Percentiles rank a stretch among this genome's conserved stretches.
Conservation (phyloP, 2,329 filamentous ascomycete genomes). For the Aspergillus fructus region DNA sequence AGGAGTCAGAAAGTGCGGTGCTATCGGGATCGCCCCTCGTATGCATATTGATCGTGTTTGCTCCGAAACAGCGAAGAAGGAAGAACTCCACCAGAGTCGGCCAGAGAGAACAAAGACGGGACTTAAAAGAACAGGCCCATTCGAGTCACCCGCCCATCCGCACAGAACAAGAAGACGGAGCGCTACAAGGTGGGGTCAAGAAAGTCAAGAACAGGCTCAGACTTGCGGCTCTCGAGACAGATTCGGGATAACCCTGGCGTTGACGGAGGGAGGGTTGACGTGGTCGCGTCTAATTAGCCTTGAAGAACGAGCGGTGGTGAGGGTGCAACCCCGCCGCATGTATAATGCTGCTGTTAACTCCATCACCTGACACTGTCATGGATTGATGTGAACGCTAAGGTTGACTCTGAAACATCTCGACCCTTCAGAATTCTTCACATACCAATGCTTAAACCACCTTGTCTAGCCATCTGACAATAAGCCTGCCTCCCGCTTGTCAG, state of each 20-base stretch:
- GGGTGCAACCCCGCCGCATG: slow-evolving; percentile 11
- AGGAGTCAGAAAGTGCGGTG: slow-evolving; percentile 14
- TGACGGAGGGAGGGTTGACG: slow-evolving; percentile 25
- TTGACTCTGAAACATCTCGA: not conserved
- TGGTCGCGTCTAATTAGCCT: slow-evolving; percentile 28
- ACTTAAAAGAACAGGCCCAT: slow-evolving; percentile 3
- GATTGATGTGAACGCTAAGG: not conserved
- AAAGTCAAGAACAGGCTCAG: not conserved
- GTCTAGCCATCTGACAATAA: not conserved
- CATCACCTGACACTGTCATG: slow-evolving; percentile 5
- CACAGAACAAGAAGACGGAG: slow-evolving; percentile 11
- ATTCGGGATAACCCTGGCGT: slow-evolving; percentile 8
- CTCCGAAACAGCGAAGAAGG: slow-evolving; percentile 4
- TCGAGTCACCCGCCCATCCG: slow-evolving; percentile 7
- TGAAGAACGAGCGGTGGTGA: slow-evolving; percentile 4
- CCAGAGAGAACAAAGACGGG: not conserved
- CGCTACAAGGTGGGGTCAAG: slow-evolving; percentile 17
- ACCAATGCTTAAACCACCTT: too few relatives aligned
- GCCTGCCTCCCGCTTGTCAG: not conserved
- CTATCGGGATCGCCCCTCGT: slow-evolving; percentile 18
- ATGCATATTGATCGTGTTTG: slow-evolving; percentile 17
- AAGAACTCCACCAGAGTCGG: slow-evolving; percentile 2
- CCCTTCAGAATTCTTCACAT: too few relatives aligned
- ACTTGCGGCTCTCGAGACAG: slow-evolving; percentile 19
- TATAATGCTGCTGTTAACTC: not conserved